Conservation (phyloP, 2,329 filamentous ascomycete species). For the Claviceps sp. region DNA sequence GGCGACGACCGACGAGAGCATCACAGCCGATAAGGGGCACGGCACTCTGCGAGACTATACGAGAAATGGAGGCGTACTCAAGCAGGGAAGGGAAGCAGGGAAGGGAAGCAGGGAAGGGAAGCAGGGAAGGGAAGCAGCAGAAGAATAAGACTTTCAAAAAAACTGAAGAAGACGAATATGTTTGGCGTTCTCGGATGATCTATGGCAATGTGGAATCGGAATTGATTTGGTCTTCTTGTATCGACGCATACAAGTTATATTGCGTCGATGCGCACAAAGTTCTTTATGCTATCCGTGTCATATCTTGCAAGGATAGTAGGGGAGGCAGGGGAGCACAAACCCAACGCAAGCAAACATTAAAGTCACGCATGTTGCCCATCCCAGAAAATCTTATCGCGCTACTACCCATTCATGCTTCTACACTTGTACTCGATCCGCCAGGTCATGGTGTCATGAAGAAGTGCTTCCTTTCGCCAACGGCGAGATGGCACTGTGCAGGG, state of each 20-base stretch:
- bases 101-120: too few species aligned
- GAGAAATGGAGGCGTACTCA: conserved; percentile 6
- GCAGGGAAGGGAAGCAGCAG: not conserved
- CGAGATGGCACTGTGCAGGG: too few species aligned
- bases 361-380: not conserved
- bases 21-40: conserved; percentile 11
- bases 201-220: conserved; percentile 5
- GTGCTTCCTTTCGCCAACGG: too few species aligned
- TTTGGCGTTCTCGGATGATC: conserved; percentile 22
- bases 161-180: conserved; percentile 7
- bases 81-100: not conserved
- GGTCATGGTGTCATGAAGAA: conserved; percentile 35
- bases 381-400: conserved; percentile 32
- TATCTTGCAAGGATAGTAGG: not conserved
- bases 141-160: not conserved
- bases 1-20: conserved; percentile 39
- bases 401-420: conserved; percentile 28
- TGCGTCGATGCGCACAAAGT: not conserved
- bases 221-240: not conserved
- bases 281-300: not conserved
- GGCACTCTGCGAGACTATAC: conserved; percentile 6
- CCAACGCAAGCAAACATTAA: not conserved
- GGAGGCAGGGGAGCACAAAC: not conserved
- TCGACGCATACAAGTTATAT: not conserved
- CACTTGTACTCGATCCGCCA: conserved; percentile 38